These are phyloP conservation scores for Suhomyces panamericanus DNA, from an alignment of 1,139 yeast genomes.

Conservation along the genomic window DNA sequence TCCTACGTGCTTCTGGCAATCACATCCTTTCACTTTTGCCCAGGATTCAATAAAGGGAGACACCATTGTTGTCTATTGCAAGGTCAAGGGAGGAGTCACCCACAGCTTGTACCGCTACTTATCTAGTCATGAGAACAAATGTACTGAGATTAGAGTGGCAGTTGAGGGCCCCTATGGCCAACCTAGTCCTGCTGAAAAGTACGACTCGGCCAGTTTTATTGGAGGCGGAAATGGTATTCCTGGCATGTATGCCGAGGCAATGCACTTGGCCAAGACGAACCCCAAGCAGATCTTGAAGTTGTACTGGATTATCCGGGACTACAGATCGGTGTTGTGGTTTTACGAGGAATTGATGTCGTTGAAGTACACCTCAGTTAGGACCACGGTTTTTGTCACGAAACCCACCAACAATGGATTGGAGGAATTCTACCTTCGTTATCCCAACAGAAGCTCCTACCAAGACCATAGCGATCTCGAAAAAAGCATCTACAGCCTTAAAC, in stretches of 20 bases:
- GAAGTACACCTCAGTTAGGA: constrained; percentile 30
- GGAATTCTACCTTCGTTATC: constrained; percentile 19
- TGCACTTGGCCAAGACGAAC: constrained; percentile 22
- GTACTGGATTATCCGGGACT: constrained; percentile 54
- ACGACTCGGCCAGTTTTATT: constrained; percentile 37
- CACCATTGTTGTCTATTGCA: constrained; percentile 32
- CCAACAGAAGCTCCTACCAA: not conserved
- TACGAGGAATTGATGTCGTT: constrained; percentile 45
- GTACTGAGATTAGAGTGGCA: constrained; percentile 33
- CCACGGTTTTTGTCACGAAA: constrained; percentile 43
- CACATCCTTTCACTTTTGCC: constrained; percentile 43
- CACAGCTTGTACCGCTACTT: constrained; percentile 27
- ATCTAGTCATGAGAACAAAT: constrained; percentile 23
- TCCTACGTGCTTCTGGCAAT: constrained; percentile 36
- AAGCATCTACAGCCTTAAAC: not conserved
- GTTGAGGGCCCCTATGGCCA: constrained; percentile 53
- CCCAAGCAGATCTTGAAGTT: constrained; percentile 34
- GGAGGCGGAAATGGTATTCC: constrained; percentile 55
- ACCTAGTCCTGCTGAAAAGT: constrained; percentile 32
- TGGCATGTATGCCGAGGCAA: constrained; percentile 44
- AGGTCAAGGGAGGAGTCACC: constrained; percentile 42
- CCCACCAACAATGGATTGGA: constrained; percentile 25
- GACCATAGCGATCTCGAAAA: not conserved
- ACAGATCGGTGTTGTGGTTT: constrained; percentile 49
- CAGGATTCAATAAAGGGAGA: constrained; percentile 16